These are phyloP conservation scores for Candida silvicultrix DNA, from an alignment of 805 yeast species.

Conservation along the genomic window DNA sequence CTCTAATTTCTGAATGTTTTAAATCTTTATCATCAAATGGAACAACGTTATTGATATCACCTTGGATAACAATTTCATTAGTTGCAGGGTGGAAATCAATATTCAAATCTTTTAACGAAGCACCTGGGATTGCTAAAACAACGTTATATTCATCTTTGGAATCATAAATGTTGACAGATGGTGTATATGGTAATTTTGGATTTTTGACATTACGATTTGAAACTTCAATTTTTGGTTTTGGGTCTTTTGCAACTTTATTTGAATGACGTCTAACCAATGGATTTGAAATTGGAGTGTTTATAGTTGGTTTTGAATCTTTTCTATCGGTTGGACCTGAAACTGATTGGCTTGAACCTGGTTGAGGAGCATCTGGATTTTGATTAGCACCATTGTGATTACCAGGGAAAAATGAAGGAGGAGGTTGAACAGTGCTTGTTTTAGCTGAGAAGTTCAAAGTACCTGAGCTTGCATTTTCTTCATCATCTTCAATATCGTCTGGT, in stretches of 20 bases:
- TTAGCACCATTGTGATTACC: background rate
- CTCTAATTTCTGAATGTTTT: conserved; percentile 46
- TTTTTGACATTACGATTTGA: conserved; percentile 20
- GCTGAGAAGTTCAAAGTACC: background rate
- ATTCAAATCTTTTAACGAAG: conserved; percentile 42
- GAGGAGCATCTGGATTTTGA: background rate
- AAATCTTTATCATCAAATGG: conserved; percentile 32
- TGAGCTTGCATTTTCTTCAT: background rate
- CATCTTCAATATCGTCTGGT: background rate
- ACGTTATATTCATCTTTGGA: conserved; percentile 37
- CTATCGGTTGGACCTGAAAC: conserved; percentile 1
- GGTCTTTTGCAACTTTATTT: conserved; percentile 13
- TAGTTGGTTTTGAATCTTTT: conserved; percentile 1
- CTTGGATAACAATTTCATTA: conserved; percentile 46
- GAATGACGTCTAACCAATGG: conserved; percentile 20
- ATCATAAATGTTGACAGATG: conserved; percentile 54
- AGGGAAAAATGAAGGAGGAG: background rate
- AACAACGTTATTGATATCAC: conserved; percentile 35
- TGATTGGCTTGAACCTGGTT: background rate
- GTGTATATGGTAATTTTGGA: conserved; percentile 43
- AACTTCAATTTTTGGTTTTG: conserved; percentile 23
- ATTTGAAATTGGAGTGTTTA: conserved; percentile 2
- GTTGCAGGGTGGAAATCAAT: conserved; percentile 55
- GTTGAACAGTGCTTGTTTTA: background rate
- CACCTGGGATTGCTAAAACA: conserved; percentile 54